A percentile compares a stretch with the other conserved stretches of the same genome.
Conservation (phyloP, 306 rosid species). For the Hylodesmum podocarpum region DNA sequence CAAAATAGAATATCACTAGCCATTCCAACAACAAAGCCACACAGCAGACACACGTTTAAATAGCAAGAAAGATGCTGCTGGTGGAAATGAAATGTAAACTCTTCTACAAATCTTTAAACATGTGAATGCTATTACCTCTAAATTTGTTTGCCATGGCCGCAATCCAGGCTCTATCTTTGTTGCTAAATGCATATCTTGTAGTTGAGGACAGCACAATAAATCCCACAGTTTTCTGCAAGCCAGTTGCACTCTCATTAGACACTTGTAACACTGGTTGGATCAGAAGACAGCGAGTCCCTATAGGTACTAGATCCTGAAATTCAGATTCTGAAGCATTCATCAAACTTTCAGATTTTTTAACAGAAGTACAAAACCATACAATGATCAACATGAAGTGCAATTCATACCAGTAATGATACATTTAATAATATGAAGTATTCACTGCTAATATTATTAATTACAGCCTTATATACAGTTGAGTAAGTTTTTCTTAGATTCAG, state of each 20-base stretch:
- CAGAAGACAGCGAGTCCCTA: slow-evolving; percentile 69
- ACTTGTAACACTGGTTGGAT: slow-evolving; percentile 64
- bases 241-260: slow-evolving; percentile 31
- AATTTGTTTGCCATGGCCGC: slow-evolving; percentile 71
- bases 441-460: neutral
- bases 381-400: neutral
- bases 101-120: slow-evolving; percentile 15
- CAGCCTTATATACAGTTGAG: neutral
- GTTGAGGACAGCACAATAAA: slow-evolving; percentile 72
- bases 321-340: slow-evolving; percentile 61
- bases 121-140: slow-evolving; percentile 26
- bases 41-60: neutral
- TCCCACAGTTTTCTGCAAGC: slow-evolving; percentile 43
- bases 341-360: slow-evolving; percentile 31
- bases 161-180: slow-evolving; percentile 83
- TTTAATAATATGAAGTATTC: neutral
- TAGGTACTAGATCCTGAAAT: slow-evolving; percentile 68
- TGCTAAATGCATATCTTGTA: slow-evolving; percentile 68
- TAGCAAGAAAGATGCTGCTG: neutral
- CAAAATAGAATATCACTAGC: neutral
- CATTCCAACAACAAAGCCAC: slow-evolving; percentile 6
- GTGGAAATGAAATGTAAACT: slow-evolving; percentile 7
- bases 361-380: slow-evolving; percentile 26
- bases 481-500: neutral
- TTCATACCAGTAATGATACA: neutral